Evolutionary conservation across 345 rosid species (phyloP).

Genomic region (Populus alba): DNA sequence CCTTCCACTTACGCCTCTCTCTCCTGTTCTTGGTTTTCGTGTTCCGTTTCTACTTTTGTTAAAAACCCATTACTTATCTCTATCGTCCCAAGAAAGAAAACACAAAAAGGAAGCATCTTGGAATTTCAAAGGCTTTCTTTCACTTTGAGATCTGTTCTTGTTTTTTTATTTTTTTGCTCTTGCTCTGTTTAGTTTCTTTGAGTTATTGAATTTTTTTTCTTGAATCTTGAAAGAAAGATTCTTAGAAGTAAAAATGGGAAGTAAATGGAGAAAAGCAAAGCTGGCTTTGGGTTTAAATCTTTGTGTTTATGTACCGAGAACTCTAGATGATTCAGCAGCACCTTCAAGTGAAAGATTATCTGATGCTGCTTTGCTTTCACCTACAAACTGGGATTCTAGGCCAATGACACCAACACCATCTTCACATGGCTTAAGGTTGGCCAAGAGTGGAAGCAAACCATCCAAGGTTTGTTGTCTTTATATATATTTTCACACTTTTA

Average conservation of each 20-base stretch:
- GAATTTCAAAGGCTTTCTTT: constrained; percentile 8
- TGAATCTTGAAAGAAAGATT: background rate
- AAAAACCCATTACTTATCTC: constrained; percentile 33
- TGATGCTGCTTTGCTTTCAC: constrained; percentile 77
- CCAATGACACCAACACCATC: constrained; percentile 85
- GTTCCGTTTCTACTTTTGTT: constrained; percentile 37
- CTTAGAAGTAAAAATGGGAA: constrained; percentile 17
- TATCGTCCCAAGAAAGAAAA: constrained; percentile 33
- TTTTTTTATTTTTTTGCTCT: constrained; percentile 12
- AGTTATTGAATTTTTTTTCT: constrained; percentile 14
- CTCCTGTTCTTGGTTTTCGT: constrained; percentile 43
- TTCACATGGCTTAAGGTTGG: constrained; percentile 63
- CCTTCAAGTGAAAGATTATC: constrained; percentile 62
- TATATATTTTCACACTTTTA: constrained; percentile 6
- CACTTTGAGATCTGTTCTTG: constrained; percentile 29
- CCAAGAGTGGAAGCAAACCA: constrained; percentile 73
- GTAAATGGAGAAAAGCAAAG: constrained; percentile 35
- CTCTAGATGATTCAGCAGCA: constrained; percentile 22
- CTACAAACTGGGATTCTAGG: constrained; percentile 51
- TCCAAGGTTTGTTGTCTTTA: constrained; percentile 60
- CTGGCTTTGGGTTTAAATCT: constrained; percentile 29
- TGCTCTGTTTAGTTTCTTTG: constrained; percentile 10
- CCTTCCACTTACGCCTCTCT: background rate
- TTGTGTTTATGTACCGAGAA: constrained; percentile 29
- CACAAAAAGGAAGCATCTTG: constrained; percentile 1